Percentiles rank a stretch among this genome's conserved stretches.
Evolutionary conservation across 192 early-diverging fungal genomes (phyloP).

Genomic region (Phycomyces blakesleeanus): DNA sequence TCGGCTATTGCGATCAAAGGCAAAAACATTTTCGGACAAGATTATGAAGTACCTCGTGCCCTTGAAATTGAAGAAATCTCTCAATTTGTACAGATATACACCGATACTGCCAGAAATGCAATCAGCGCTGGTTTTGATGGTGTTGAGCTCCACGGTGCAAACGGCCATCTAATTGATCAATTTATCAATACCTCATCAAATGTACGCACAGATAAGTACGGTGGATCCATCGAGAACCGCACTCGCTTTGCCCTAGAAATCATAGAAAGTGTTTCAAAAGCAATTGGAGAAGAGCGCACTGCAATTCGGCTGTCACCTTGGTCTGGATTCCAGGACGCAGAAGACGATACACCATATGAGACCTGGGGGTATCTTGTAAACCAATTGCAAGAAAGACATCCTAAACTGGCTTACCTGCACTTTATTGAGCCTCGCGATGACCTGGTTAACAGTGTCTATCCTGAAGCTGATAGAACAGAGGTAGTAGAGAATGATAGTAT

Average conservation of each 20-base stretch:
- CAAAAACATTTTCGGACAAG: neutral
- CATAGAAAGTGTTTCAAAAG: conserved; percentile 13
- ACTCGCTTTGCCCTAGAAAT: conserved; percentile 23
- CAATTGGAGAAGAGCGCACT: conserved; percentile 26
- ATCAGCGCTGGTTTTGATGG: conserved; percentile 81
- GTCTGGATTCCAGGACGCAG: conserved; percentile 27
- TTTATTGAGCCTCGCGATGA: conserved; percentile 23
- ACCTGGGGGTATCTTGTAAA: conserved; percentile 23
- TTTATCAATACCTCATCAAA: conserved; percentile 79
- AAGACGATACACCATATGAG: conserved; percentile 16
- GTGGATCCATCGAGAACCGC: conserved; percentile 21
- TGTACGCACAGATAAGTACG: conserved; percentile 54
- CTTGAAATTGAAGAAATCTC: conserved; percentile 15
- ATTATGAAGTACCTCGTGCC: conserved; percentile 15
- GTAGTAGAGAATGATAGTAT: neutral
- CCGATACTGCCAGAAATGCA: conserved; percentile 62
- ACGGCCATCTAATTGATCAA: conserved; percentile 82
- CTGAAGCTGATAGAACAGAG: neutral
- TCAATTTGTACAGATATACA: conserved; percentile 1
- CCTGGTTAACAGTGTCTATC: neutral
- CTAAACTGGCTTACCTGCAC: conserved; percentile 28
- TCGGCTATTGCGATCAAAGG: conserved; percentile 17
- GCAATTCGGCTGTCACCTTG: conserved; percentile 35
- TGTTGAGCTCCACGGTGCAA: conserved; percentile 85
- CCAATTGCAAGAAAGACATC: conserved; percentile 18